Evolutionary conservation across 139 green algal genomes (phyloP), one percentile per base, ranked within the genome.

Genomic region (Coelastrella sp.): DNA sequence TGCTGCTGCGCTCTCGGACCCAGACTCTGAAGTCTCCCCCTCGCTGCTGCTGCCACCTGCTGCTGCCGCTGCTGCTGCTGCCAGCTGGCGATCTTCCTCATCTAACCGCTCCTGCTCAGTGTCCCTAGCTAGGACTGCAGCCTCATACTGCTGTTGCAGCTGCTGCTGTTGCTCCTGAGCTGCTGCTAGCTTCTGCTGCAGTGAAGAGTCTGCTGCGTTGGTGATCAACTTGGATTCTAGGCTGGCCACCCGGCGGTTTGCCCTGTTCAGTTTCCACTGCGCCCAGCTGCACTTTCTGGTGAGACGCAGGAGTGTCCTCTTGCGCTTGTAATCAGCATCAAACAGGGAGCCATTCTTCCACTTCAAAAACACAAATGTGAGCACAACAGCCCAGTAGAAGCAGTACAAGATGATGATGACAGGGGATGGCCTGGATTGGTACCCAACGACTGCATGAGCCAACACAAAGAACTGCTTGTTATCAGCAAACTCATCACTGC

Each of bases 291-390:
- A 80, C 59, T 76, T 68, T 15, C 87, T 80, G 0, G 14, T 70
- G 7, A 91, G 56, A 15, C 56, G n/a, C n/a, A 91, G 87, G 20
- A 80, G 76, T 22, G 87, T 87, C 27, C 87, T 35, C 25, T 85
- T 94, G 78, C 92, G 70, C 90, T 95, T 94, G 86, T 91, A 93
- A 84, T 95, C 92, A n/a, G 93, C 92, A 24, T 95, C 90, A 63
- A 94, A 89, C 22, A 95, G 73, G 1, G 68, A 87, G 19, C 91
- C 92, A 24, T 92, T 91, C 49, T 83, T 90, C 22, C 22, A 90
- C 89, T 95, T 95, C 25, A 49, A 87, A 0, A 84, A 27, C 0
- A 74, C 85, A 8, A 89, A 25, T 14, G 63, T 63, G 10, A 94
- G 74, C 14, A 94, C 73, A 19, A 91, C 59, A 7, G 80, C 82